Conservation (phyloP, 495 filamentous ascomycete species). For the Ramalina intermedia region DNA sequence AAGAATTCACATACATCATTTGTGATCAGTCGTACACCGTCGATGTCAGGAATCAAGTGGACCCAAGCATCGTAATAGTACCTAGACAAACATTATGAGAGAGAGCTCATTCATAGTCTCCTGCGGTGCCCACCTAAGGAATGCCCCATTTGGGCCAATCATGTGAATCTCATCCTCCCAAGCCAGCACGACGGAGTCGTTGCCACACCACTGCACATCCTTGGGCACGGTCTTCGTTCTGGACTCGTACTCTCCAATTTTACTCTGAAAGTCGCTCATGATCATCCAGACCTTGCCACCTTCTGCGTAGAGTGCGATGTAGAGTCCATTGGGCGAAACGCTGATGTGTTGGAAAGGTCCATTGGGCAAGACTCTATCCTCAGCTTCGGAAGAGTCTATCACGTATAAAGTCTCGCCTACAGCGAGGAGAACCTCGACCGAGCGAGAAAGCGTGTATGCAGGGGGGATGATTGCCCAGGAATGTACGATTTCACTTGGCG, state of each 20-base stretch:
- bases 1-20: constrained; percentile 91
- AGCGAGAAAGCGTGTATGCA: constrained; percentile 78
- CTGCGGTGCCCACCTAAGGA: constrained; percentile 39
- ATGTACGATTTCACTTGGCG: constrained; percentile 64
- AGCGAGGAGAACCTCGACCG: constrained; percentile 84
- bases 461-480: constrained; percentile 87
- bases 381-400: constrained; percentile 74
- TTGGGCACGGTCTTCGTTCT: constrained; percentile 72
- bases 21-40: constrained; percentile 76
- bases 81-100: constrained; percentile 24
- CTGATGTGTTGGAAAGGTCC: constrained; percentile 84
- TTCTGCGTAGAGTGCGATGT: constrained; percentile 70
- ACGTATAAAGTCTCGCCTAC: constrained; percentile 74
- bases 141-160: constrained; percentile 67
- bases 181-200: constrained; percentile 82
- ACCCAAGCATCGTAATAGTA: constrained; percentile 86
- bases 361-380: constrained; percentile 78
- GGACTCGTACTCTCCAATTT: constrained; percentile 84
- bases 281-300: constrained; percentile 87
- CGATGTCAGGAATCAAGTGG: constrained; percentile 76
- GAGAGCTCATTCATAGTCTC: not conserved
- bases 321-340: constrained; percentile 81
- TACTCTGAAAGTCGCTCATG: constrained; percentile 82
- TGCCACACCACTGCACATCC: constrained; percentile 89
- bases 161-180: constrained; percentile 99